Evolutionary conservation across 257 asterid genomes (phyloP).

Genomic region (Solanum piurae): DNA sequence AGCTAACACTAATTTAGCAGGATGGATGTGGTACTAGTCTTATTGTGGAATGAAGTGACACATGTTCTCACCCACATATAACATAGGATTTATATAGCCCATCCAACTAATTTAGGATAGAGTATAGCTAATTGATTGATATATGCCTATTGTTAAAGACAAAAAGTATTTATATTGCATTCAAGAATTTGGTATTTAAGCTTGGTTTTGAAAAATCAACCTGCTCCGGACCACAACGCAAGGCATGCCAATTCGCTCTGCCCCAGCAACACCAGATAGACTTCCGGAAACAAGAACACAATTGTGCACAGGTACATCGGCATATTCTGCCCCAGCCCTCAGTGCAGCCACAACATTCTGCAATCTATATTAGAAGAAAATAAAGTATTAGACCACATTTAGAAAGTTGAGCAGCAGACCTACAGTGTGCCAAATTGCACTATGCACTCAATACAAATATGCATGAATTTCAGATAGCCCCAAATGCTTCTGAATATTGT

Average conservation of each 20-base stretch:
- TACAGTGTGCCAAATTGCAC: not conserved
- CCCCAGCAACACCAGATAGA: conserved; percentile 71
- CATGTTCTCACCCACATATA: not conserved
- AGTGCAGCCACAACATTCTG: conserved; percentile 59
- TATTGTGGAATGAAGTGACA: not conserved
- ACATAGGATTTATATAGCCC: not conserved
- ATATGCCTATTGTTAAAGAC: not conserved
- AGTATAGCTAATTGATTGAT: not conserved
- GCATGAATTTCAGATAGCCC: not conserved
- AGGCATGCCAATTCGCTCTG: conserved; percentile 79
- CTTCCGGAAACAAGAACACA: conserved; percentile 86
- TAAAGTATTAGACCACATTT: not conserved
- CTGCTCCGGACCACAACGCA: conserved; percentile 86
- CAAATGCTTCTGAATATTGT: not conserved
- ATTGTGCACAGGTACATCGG: conserved; percentile 36
- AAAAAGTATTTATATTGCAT: not conserved
- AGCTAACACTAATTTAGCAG: not conserved
- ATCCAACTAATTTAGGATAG: not conserved
- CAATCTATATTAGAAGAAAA: conserved; percentile 34
- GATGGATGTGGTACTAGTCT: not conserved
- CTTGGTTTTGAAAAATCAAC: conserved; percentile 21
- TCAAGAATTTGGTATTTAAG: not conserved
- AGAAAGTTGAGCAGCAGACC: not conserved
- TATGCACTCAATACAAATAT: not conserved
- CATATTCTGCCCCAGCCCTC: conserved; percentile 80